A percentile compares a stretch with the other conserved stretches of the same genome.
These are phyloP conservation scores for Pachyrhizus erosus DNA, from an alignment of 306 rosid genomes.

Conservation along the genomic window DNA sequence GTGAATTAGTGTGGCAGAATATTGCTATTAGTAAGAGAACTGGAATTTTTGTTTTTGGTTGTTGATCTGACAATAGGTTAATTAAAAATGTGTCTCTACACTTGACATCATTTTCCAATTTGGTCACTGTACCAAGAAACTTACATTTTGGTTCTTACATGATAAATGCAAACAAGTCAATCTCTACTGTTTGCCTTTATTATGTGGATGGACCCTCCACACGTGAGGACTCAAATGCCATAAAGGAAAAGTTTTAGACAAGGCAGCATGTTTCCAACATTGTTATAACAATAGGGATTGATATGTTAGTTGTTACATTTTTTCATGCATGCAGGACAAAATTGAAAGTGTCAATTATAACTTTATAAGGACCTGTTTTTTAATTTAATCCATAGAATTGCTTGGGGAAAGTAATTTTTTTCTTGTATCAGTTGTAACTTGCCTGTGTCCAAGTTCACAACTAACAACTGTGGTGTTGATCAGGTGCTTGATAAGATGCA, in stretches of 20 bases:
- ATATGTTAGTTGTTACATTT: neutral
- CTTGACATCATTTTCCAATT: neutral
- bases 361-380: neutral
- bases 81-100: neutral
- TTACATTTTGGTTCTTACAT: neutral
- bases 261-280: neutral
- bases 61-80: neutral
- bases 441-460: constrained; percentile 21
- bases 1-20: constrained; percentile 21
- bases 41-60: neutral
- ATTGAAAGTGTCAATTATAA: neutral
- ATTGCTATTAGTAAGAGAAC: neutral
- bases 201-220: neutral
- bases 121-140: neutral
- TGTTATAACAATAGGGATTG: neutral
- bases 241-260: neutral
- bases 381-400: neutral
- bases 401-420: neutral
- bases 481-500: constrained; percentile 97
- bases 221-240: neutral
- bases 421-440: neutral
- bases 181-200: neutral
- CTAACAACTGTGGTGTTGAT: constrained; percentile 30
- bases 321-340: neutral
- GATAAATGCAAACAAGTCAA: neutral